Evolutionary conservation across 2,329 filamentous ascomycete genomes (phyloP).

Genomic region (Amauroascus verrucosus): DNA sequence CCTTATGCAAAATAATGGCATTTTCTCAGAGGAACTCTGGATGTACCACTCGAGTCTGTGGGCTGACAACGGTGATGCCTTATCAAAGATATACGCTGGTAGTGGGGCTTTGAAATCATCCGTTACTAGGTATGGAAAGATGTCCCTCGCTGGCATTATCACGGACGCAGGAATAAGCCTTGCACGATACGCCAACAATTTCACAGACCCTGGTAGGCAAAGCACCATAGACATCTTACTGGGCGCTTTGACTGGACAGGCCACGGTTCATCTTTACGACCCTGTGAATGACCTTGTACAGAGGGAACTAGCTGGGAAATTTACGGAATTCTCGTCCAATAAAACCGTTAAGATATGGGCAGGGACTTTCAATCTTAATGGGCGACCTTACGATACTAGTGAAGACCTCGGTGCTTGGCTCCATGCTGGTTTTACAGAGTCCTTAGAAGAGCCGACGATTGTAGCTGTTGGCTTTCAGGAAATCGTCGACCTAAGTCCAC

Average conservation of each 20-base stretch:
- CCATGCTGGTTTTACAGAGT: constrained; percentile 48
- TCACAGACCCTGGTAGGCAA: constrained; percentile 83
- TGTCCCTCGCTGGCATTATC: constrained; percentile 84
- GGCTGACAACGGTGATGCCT: constrained; percentile 91
- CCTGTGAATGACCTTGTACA: constrained; percentile 88
- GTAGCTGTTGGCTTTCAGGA: constrained; percentile 92
- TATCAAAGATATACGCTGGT: constrained; percentile 92
- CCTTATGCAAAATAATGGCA: constrained; percentile 59
- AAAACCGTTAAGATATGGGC: constrained; percentile 69
- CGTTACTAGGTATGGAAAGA: constrained; percentile 88
- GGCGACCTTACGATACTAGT: constrained; percentile 64
- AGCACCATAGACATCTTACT: constrained; percentile 91
- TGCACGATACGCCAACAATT: constrained; percentile 95
- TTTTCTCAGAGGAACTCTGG: constrained; percentile 72
- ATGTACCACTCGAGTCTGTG: constrained; percentile 83
- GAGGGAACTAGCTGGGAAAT: constrained; percentile 57
- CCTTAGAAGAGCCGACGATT: constrained; percentile 64
- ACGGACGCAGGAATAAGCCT: constrained; percentile 95
- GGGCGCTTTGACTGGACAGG: constrained; percentile 72
- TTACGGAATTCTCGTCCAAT: constrained; percentile 62
- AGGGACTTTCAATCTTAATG: constrained; percentile 93
- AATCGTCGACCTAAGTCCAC: constrained; percentile 93
- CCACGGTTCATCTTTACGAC: constrained; percentile 76
- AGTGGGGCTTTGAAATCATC: constrained; percentile 93
- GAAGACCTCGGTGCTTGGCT: constrained; percentile 81